Evolutionary conservation across 129 eudicot genomes (phyloP).

Genomic region (Pseudognaphalium luteoalbum): DNA sequence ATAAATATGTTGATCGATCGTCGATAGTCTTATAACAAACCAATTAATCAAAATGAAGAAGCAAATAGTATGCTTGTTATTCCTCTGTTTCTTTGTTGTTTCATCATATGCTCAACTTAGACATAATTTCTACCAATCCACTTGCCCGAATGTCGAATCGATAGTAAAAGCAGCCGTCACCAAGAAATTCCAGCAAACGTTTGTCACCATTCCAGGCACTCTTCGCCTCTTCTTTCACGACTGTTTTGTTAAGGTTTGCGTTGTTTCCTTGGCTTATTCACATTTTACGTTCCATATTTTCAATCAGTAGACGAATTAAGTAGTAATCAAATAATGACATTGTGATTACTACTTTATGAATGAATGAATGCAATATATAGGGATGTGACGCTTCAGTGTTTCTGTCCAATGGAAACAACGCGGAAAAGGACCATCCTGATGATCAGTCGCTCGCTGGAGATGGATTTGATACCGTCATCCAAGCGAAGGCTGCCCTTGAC

Average conservation of each 20-base stretch:
- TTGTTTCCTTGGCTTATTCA: neutral
- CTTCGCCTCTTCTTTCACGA: conserved; percentile 88
- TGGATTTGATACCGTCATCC: conserved; percentile 81
- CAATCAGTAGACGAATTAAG: neutral
- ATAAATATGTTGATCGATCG: conserved; percentile 13
- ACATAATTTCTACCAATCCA: conserved; percentile 51
- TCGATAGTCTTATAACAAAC: conserved; percentile 18
- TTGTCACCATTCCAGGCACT: conserved; percentile 84
- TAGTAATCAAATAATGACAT: neutral
- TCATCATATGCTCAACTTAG: conserved; percentile 54
- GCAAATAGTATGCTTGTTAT: conserved; percentile 33
- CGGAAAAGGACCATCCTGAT: conserved; percentile 81
- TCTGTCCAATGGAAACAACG: conserved; percentile 46
- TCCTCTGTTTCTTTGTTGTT: conserved; percentile 35
- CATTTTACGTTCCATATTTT: neutral
- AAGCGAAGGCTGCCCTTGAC: conserved; percentile 83
- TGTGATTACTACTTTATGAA: neutral
- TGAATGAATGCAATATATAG: conserved; percentile 25
- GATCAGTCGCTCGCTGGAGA: conserved; percentile 83
- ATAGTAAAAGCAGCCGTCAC: conserved; percentile 60
- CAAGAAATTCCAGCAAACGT: conserved; percentile 63
- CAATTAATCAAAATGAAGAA: conserved; percentile 21
- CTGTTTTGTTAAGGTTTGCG: conserved; percentile 71
- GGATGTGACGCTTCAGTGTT: conserved; percentile 93
- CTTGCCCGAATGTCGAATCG: conserved; percentile 79